phyloP scores from a whole-genome alignment of 2,329 filamentous ascomycete species.

The Colletotrichum melonis region DNA sequence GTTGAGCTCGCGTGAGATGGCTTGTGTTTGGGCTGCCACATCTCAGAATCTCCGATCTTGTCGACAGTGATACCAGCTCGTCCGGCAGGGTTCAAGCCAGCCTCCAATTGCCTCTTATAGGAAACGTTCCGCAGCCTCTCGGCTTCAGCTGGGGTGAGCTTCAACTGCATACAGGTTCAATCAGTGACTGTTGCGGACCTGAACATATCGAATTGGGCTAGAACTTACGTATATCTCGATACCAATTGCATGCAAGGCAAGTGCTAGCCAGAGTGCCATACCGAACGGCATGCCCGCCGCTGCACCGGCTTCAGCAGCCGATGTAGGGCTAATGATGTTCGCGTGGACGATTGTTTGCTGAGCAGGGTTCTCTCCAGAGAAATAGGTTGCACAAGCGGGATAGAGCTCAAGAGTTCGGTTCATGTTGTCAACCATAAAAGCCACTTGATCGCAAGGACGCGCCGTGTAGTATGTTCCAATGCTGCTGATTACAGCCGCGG shows the following conservation, averaged over 20 bases:
- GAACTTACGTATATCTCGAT: slow-evolving; percentile 43
- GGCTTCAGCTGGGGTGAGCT: slow-evolving; percentile 61
- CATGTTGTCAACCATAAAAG: slow-evolving; percentile 45
- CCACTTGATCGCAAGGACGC: slow-evolving; percentile 60
- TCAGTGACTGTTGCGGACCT: not conserved
- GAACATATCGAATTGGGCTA: no score
- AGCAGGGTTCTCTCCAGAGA: slow-evolving; percentile 41
- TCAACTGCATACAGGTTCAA: slow-evolving; percentile 48
- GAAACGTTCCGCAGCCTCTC: slow-evolving; percentile 62
- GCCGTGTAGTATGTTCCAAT: slow-evolving; percentile 40
- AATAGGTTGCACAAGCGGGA: slow-evolving; percentile 55
- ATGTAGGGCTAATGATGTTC: slow-evolving; percentile 42
- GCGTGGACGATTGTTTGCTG: slow-evolving; percentile 45
- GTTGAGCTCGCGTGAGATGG: not conserved
- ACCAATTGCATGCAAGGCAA: slow-evolving; percentile 31
- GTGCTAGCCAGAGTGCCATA: slow-evolving; percentile 56
- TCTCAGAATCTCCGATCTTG: slow-evolving; percentile 49
- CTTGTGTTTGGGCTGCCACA: slow-evolving; percentile 12
- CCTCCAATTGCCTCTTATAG: slow-evolving; percentile 64
- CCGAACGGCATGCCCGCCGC: slow-evolving; percentile 60
- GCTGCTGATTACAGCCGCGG: slow-evolving; percentile 47
- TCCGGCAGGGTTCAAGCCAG: slow-evolving; percentile 59
- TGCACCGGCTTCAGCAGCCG: slow-evolving; percentile 47
- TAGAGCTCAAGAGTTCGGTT: slow-evolving; percentile 47
- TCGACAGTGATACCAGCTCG: slow-evolving; percentile 56